These are phyloP conservation scores for Bauhinia variegata DNA, from an alignment of 306 rosid genomes.

Conservation along the genomic window DNA sequence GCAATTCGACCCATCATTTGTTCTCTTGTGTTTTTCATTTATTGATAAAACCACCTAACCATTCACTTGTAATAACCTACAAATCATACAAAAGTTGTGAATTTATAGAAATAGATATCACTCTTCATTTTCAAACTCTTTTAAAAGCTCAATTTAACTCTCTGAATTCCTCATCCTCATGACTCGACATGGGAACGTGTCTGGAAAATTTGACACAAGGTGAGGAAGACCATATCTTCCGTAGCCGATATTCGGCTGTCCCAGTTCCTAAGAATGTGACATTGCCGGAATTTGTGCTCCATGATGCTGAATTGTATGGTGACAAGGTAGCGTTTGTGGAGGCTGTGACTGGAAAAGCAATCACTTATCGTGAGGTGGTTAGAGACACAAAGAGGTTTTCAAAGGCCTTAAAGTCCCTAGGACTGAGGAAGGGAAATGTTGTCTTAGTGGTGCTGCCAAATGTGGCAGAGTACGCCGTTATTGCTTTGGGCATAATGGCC, in stretches of 20 bases:
- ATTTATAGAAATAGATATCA: not conserved
- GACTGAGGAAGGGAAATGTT: conserved; percentile 75
- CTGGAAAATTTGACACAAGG: conserved; percentile 21
- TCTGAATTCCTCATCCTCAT: conserved; percentile 14
- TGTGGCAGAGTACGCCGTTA: conserved; percentile 73
- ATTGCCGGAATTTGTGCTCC: conserved; percentile 81
- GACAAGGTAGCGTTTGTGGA: conserved; percentile 89
- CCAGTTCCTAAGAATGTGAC: conserved; percentile 69
- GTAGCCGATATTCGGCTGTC: conserved; percentile 57
- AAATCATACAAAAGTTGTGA: conserved; percentile 46
- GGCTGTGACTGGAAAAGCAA: conserved; percentile 65
- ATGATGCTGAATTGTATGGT: conserved; percentile 57
- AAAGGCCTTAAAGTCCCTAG: conserved; percentile 75
- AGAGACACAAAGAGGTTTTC: conserved; percentile 65
- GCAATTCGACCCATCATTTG: conserved; percentile 37
- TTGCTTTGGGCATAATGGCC: conserved; percentile 83
- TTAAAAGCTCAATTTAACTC: conserved; percentile 10
- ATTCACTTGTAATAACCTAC: conserved; percentile 28
- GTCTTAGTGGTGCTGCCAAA: conserved; percentile 87
- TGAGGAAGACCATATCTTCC: conserved; percentile 66
- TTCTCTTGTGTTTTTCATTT: not conserved
- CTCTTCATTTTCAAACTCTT: conserved; percentile 33
- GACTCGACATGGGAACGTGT: conserved; percentile 49
- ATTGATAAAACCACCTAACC: too few species aligned
- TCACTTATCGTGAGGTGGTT: conserved; percentile 65